Evolutionary conservation across 768 basidiomycete species (phyloP), one percentile per base, ranked within the genome.

Genomic region (Termitomyces heimii): DNA sequence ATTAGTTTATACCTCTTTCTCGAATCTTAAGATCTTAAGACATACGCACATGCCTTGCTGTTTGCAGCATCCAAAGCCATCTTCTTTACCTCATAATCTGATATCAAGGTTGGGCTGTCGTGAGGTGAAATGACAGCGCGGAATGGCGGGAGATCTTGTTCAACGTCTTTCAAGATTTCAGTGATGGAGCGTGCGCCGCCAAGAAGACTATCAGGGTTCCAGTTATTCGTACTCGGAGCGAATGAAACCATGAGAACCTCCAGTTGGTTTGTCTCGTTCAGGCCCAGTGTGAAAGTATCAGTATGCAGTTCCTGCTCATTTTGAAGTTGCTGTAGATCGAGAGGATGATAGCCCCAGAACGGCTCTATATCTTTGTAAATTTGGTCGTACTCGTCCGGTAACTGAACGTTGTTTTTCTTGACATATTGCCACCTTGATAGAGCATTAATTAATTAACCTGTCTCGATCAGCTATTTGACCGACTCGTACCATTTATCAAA

Each of bases 401-500:
- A 70, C 51, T 75, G 76, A 20, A 83, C 75, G 37, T 77, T 68
- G 62, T 82, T 64, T 35, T 71, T 60, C 46, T 72, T 58, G 24
- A 75, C 75, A 63, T 79, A 82, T 8, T 67, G 61, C 80, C 80
- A 81, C 77, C 78, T 74, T 48, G 26, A 40, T 42, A 34, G 20
- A 48, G 37, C 20, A 37, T 31, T 10, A 29, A 22, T 31, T 10
- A 29, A 22, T 31, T 9, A 20, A 45, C 24, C 13, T 28, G 7
- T 14, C 6, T 28, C 5, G 9, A 16, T 13, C 18, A 28, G 26
- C 22, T 26, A 24, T 7, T n/a, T 40, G 47, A 26, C 14, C 12
- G 81, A 42, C 28, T 71, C 73, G 73, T 74, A 94, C 93, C 94
- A 96, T 32, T 79, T 73, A 66, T 93, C 92, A 60, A 97, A 98